Percentiles rank a stretch among this genome's conserved stretches.
phyloP scores from a whole-genome alignment of 768 basidiomycete species.

The Agrocybe praecox region DNA sequence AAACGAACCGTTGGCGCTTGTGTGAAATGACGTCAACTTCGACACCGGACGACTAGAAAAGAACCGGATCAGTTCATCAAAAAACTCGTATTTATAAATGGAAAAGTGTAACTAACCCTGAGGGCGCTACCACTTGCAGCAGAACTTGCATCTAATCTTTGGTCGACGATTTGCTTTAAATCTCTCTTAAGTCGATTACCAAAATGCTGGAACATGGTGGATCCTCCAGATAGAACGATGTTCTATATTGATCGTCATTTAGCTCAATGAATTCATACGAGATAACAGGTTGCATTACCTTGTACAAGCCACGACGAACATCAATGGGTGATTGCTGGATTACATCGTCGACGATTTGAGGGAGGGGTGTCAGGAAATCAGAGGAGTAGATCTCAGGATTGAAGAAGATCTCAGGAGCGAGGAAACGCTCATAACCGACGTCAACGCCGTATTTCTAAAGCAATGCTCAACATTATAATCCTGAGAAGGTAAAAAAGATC shows the following conservation, averaged over 20 bases:
- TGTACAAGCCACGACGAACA: slow-evolving; percentile 94
- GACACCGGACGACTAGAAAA: slow-evolving; percentile 83
- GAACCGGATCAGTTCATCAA: slow-evolving; percentile 12
- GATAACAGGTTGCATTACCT: slow-evolving; percentile 47
- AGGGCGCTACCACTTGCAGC: slow-evolving; percentile 71
- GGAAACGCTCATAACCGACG: slow-evolving; percentile 97
- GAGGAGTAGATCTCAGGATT: slow-evolving; percentile 99
- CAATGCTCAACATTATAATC: neutral
- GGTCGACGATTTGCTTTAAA: slow-evolving; percentile 91
- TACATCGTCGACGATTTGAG: slow-evolving; percentile 94
- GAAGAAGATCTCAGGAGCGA: slow-evolving; percentile 99
- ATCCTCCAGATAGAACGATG: slow-evolving; percentile 95
- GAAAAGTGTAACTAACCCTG: slow-evolving; percentile 52
- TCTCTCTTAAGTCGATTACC: slow-evolving; percentile 96
- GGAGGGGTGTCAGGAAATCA: slow-evolving; percentile 95
- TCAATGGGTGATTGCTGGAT: slow-evolving; percentile 97
- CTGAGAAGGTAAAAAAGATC: neutral
- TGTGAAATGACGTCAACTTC: slow-evolving; percentile 99
- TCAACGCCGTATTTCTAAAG: slow-evolving; percentile 89
- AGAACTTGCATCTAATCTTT: slow-evolving; percentile 78
- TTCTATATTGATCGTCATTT: slow-evolving; percentile 54
- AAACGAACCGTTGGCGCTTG: slow-evolving; percentile 85
- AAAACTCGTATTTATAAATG: slow-evolving; percentile 2
- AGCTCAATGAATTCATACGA: neutral
- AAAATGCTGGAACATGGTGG: slow-evolving; percentile 99